These are phyloP conservation scores for Hordeum marinum DNA, from an alignment of 176 grass and related monocot species.

Conservation along the genomic window DNA sequence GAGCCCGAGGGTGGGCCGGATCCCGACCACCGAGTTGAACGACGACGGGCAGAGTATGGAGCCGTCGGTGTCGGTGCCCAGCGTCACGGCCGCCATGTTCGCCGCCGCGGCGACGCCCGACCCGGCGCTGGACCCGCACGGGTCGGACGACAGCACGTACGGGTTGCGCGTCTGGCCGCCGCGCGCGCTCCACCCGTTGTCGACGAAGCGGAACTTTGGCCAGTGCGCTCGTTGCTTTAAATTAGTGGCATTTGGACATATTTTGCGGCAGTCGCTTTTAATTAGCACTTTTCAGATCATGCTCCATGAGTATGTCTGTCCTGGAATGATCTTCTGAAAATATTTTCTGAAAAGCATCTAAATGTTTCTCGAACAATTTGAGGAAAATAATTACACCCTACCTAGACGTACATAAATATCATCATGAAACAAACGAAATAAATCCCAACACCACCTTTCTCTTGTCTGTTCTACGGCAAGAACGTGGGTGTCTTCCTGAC, in stretches of 20 bases:
- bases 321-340: too few species aligned
- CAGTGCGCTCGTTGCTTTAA: too few species aligned
- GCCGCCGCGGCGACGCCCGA: conserved; percentile 46
- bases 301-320: too few species aligned
- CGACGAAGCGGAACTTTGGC: conserved; percentile 16
- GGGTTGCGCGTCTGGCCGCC: conserved; percentile 46
- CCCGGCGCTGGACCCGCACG: conserved; percentile 42
- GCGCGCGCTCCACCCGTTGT: conserved; percentile 50
- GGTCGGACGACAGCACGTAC: conserved; percentile 13
- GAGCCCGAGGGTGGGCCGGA: conserved; percentile 47
- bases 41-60: conserved; percentile 51
- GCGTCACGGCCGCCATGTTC: conserved; percentile 48
- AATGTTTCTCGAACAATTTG: too few species aligned
- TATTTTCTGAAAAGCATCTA: too few species aligned
- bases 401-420: neutral
- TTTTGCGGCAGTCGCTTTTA: too few species aligned
- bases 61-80: conserved; percentile 53
- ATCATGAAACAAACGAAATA: neutral
- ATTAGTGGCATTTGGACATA: too few species aligned
- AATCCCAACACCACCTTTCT: neutral
- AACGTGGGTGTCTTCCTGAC: conserved; percentile 42
- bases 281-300: too few species aligned
- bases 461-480: neutral
- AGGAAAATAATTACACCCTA: neutral
- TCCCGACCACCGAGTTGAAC: conserved; percentile 48